Evolutionary conservation across 371 early-diverging fungal genomes (phyloP).

Genomic region (Zopfochytrium polystomum): DNA sequence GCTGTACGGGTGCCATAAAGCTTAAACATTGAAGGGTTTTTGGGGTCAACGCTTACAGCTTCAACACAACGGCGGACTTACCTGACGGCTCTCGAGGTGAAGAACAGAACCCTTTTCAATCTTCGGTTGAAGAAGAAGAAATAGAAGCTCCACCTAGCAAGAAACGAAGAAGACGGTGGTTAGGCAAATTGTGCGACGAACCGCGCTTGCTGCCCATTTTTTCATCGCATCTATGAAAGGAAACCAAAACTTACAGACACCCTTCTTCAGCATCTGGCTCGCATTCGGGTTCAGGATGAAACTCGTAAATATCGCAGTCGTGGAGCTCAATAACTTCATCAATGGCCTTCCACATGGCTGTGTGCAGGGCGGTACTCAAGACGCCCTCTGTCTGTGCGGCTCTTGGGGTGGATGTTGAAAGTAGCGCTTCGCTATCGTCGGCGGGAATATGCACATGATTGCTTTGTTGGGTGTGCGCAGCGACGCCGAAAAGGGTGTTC

Average conservation of each 20-base stretch:
- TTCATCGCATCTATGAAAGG: no score
- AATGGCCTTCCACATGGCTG: constrained; percentile 77
- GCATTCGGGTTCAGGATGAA: constrained; percentile 75
- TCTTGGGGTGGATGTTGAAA: no score
- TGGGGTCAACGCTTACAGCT: no score
- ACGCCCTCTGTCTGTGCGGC: no score
- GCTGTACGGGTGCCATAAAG: constrained; percentile 27
- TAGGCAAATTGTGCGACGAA: not conserved
- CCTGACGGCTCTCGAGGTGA: constrained; percentile 82
- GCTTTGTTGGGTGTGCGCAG: constrained; percentile 33
- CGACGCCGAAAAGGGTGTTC: constrained; percentile 74
- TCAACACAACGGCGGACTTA: no score
- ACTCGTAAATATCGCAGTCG: constrained; percentile 82
- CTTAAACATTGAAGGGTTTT: no score
- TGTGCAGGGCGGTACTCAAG: no score
- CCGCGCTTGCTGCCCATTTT: no score
- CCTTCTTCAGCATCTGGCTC: constrained; percentile 88
- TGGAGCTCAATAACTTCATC: constrained; percentile 76
- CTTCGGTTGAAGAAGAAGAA: constrained; percentile 91
- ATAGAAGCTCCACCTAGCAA: constrained; percentile 84
- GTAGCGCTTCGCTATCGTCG: no score
- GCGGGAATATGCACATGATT: no score
- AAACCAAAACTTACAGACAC: constrained; percentile 45
- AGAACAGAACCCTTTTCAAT: constrained; percentile 84
- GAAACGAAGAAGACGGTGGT: no score